phyloP scores from a whole-genome alignment of 225 moss, liverwort and hornwort species.

The Anthoceros angustus region DNA sequence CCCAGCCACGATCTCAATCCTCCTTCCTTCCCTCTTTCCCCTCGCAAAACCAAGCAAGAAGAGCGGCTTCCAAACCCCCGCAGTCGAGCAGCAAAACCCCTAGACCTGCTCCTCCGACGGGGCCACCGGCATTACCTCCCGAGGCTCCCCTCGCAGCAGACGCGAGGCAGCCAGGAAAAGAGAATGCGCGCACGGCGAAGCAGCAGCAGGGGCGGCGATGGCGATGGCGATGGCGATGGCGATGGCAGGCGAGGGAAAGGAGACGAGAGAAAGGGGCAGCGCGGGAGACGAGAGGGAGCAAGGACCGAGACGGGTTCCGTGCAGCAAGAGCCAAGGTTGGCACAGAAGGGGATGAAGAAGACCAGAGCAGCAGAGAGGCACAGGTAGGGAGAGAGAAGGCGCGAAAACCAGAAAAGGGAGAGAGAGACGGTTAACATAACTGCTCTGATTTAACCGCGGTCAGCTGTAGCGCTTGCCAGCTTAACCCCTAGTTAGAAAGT shows the following conservation, averaged over 20 bases:
- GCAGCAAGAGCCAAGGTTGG: neutral
- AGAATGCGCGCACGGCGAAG: no score
- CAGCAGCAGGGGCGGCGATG: no score
- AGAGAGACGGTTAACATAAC: slow-evolving; percentile 5
- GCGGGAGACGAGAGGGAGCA: neutral
- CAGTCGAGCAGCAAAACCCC: no score
- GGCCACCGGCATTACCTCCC: no score
- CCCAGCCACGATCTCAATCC: no score
- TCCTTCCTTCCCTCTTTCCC: no score
- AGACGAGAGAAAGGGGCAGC: neutral
- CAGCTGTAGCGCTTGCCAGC: neutral
- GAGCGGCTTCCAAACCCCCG: no score
- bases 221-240: neutral
- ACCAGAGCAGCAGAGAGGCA: slow-evolving; percentile 4
- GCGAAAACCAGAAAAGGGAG: slow-evolving; percentile 5
- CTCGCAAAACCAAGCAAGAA: no score
- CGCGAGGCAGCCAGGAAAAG: no score
- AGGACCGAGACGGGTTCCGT: neutral
- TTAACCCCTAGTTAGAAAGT: neutral
- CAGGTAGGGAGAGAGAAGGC: slow-evolving; percentile 3
- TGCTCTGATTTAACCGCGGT: neutral
- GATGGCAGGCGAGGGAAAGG: neutral
- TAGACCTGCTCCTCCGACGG: no score
- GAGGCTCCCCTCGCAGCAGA: no score
- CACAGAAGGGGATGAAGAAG: neutral